These are phyloP conservation scores for Dendrobium officinale DNA, from an alignment of 106 monocot genomes.

Conservation along the genomic window DNA sequence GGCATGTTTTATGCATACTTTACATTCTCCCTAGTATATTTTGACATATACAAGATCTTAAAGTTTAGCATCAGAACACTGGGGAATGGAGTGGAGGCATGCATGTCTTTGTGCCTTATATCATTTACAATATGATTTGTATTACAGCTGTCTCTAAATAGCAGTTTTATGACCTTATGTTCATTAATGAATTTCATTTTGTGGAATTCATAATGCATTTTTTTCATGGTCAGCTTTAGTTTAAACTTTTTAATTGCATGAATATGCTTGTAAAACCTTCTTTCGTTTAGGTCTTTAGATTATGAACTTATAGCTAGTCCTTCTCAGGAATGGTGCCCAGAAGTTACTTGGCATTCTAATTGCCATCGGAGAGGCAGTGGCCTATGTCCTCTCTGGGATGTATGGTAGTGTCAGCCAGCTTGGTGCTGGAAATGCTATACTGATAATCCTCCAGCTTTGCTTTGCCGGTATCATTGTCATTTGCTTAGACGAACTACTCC, in stretches of 20 bases:
- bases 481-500: conserved; percentile 55
- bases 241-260: neutral
- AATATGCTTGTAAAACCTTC: neutral
- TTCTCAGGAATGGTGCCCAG: conserved; percentile 58
- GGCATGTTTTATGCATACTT: neutral
- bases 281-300: neutral
- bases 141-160: neutral
- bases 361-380: conserved; percentile 60
- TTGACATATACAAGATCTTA: neutral
- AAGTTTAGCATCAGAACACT: neutral
- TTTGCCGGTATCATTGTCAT: conserved; percentile 74
- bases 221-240: neutral
- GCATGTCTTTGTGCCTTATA: neutral
- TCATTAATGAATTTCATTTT: neutral
- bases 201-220: neutral
- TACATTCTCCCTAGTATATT: neutral
- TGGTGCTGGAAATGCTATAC: conserved; percentile 47
- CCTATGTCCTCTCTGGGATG: conserved; percentile 69
- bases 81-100: neutral
- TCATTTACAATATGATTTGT: neutral
- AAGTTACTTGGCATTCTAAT: conserved; percentile 60
- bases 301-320: neutral
- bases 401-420: conserved; percentile 58
- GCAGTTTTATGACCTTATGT: neutral
- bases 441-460: conserved; percentile 53